These are phyloP conservation scores for Globisporangium ultimum DNA, from an alignment of 352 stramenopile genomes.

Conservation along the genomic window DNA sequence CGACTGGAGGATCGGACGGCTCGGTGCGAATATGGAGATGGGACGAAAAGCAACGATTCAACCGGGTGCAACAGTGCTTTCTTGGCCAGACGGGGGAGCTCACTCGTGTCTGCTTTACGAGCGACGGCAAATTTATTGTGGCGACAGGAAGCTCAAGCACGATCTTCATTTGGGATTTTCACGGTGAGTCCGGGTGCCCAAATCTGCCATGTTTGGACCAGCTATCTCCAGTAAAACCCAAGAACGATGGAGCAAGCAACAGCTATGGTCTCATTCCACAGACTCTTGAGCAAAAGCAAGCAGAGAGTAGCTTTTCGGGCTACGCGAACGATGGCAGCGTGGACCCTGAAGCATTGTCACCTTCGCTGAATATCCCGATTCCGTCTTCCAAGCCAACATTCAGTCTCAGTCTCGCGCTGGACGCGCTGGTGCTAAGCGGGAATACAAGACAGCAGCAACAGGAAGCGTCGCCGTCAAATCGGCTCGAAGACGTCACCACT, in stretches of 20 bases:
- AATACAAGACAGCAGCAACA: neutral
- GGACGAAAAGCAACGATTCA: slow-evolving; percentile 39
- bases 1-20: slow-evolving; percentile 46
- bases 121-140: slow-evolving; percentile 34
- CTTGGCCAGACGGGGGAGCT: slow-evolving; percentile 36
- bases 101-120: slow-evolving; percentile 35
- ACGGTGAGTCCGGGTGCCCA: slow-evolving; percentile 23
- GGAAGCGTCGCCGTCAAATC: neutral
- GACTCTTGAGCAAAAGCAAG: neutral
- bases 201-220: no score
- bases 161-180: slow-evolving; percentile 61
- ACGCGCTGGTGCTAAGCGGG: slow-evolving; percentile 24
- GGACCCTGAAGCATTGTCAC: slow-evolving; percentile 15
- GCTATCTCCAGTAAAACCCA: neutral
- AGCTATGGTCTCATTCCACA: no score
- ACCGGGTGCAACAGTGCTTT: slow-evolving; percentile 60
- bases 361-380: slow-evolving; percentile 12
- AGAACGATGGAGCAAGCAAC: neutral
- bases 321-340: neutral
- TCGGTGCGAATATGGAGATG: slow-evolving; percentile 67
- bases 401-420: slow-evolving; percentile 27
- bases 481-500: neutral
- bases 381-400: slow-evolving; percentile 33
- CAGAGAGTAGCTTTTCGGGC: neutral
- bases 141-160: slow-evolving; percentile 38